phyloP scores from a whole-genome alignment of 441 rosid genomes.

The Erodium moschatum region DNA sequence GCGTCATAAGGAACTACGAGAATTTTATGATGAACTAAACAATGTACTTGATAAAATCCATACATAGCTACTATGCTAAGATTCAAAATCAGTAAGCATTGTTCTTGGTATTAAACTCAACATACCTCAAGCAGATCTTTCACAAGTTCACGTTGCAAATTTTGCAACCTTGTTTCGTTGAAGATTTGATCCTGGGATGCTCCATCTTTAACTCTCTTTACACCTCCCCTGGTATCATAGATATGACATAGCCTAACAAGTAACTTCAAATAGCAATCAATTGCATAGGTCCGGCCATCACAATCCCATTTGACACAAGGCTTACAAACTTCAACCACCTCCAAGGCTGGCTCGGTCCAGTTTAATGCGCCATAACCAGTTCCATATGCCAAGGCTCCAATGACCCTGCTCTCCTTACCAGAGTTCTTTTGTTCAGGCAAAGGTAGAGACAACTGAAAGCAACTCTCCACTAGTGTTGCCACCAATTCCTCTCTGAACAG shows the following conservation, averaged over 20 bases:
- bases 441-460: constrained; percentile 95
- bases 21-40: background rate
- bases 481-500: constrained; percentile 93
- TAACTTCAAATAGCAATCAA: constrained; percentile 92
- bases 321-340: constrained; percentile 95
- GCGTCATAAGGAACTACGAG: background rate
- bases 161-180: constrained; percentile 93
- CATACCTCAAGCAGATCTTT: constrained; percentile 84
- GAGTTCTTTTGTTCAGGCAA: constrained; percentile 82
- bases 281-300: constrained; percentile 91
- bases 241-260: constrained; percentile 93
- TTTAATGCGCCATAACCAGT: constrained; percentile 97
- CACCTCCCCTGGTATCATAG: constrained; percentile 95
- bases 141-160: constrained; percentile 83
- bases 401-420: constrained; percentile 97
- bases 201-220: constrained; percentile 92
- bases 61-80: no score
- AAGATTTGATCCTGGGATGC: constrained; percentile 97
- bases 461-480: constrained; percentile 95
- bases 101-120: constrained; percentile 19
- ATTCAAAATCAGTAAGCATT: background rate
- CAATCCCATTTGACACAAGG: constrained; percentile 99
- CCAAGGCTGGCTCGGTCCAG: constrained; percentile 97
- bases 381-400: constrained; percentile 98
- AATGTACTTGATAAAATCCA: background rate